phyloP scores from a whole-genome alignment of 2,329 filamentous ascomycete genomes.

The Ceratocystis harringtonii region DNA sequence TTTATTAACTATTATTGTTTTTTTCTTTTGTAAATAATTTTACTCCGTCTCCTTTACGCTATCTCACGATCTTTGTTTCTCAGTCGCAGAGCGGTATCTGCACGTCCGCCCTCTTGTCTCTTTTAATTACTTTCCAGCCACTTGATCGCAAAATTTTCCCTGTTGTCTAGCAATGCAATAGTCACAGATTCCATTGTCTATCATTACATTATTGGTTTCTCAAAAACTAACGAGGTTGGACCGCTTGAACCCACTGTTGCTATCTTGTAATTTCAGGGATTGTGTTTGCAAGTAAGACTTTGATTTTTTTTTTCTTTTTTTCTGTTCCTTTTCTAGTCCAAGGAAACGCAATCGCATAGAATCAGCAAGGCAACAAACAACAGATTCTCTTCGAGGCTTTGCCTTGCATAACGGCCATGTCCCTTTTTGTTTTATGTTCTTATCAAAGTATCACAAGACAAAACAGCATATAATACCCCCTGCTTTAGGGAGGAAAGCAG shows the following conservation, averaged over 20 bases:
- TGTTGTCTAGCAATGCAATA: background rate
- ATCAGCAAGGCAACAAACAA: too few relatives aligned
- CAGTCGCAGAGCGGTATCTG: background rate
- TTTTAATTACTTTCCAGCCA: background rate
- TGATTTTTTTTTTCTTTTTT: background rate
- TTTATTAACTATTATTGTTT: too few relatives aligned
- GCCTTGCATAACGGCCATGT: background rate
- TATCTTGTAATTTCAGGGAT: background rate
- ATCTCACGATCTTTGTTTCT: background rate
- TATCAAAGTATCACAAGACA: background rate
- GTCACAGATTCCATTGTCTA: too few relatives aligned
- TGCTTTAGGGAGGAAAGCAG: background rate
- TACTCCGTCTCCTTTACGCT: background rate
- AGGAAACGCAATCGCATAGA: background rate
- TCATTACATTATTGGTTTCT: too few relatives aligned
- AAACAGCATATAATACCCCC: background rate
- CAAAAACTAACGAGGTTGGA: background rate
- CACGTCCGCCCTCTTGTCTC: background rate
- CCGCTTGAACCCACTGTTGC: background rate
- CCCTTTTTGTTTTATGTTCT: background rate
- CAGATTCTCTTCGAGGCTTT: background rate
- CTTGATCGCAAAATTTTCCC: background rate
- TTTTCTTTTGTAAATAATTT: too few relatives aligned
- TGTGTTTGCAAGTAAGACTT: background rate
- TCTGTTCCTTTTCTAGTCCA: background rate